Evolutionary conservation across 306 rosid species (phyloP).

Genomic region (Quercus bicolor): DNA sequence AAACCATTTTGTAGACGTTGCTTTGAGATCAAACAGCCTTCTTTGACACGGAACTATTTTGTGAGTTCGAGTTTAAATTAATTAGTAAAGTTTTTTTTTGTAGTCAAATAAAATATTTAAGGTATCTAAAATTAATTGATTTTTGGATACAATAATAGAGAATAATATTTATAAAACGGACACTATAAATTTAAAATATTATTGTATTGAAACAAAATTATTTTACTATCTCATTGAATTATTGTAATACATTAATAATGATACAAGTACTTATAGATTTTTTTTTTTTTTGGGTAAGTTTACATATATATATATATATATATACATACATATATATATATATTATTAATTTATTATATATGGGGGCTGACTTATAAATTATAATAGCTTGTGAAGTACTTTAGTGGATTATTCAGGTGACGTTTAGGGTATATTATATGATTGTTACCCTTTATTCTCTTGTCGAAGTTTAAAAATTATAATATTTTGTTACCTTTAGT

Average conservation of each 20-base stretch:
- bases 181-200: accelerated
- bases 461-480: background rate
- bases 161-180: accelerated
- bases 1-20: background rate
- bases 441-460: background rate
- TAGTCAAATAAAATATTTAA: background rate
- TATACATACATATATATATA: too few species aligned
- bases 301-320: too few species aligned
- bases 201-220: too few species aligned
- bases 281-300: too few species aligned
- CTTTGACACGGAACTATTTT: background rate
- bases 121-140: accelerated
- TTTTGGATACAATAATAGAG: too few species aligned
- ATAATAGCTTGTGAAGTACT: background rate
- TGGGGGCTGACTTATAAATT: too few species aligned
- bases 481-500: background rate
- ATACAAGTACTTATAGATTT: too few species aligned
- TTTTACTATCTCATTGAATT: too few species aligned
- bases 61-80: too few species aligned
- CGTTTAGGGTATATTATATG: background rate
- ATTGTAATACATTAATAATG: too few species aligned
- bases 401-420: background rate
- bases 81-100: accelerated
- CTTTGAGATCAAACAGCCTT: background rate
- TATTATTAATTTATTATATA: too few species aligned